Base-by-base conservation (phyloP, 2,329 filamentous ascomycete species). In the Erysiphe pisi region DNA sequence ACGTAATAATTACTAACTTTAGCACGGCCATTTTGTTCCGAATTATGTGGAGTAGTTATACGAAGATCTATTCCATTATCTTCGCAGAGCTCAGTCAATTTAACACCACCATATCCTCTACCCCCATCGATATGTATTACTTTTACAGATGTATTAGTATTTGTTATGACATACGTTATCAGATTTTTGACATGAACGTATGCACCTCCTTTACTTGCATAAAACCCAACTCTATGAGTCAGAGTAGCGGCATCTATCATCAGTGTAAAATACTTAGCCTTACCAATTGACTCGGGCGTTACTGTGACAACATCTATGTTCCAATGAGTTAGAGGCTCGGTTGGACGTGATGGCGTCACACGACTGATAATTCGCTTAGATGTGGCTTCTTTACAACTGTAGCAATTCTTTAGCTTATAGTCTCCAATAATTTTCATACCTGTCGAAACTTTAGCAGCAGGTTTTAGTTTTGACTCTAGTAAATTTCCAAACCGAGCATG, bases 21-120 rank as follows among this genome's bases (percentile, higher is more conserved):
- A 47, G 70, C 70, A 47, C 70, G 45, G 22, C 43, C 43, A 49
- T 74, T 74, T 74, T 74, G n/a, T 43, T 75, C 71, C 31, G 45
- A 75, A 52, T 74, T 74, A n/a, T 49, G 71, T 25, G 71, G 71
- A 22, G 49, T 52, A 16, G 52, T 56, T 20, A n/a, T n/a, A 20
- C 14, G 52, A n/a, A 56, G n/a, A 56, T 56, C 52, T 20, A 56
- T 56, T 20, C 18, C 52, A n/a, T 56, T 56, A 56, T 56, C n/a
- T 56, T 20, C 16, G 52, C 52, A 56, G n/a, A 56, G 52, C 52
- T 56, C 52, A 20, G 7, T 56, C 18, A 56, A 14, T n/a, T 56
- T 56, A 56, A 56, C 9, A 14, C 18, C 52, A 20, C 52, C 52
- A 56, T 56, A 56, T 56, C 8, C 9, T 56, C 52, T 16, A 0